phyloP scores from a whole-genome alignment of 805 yeast species.

The Kuraishia molischiana region DNA sequence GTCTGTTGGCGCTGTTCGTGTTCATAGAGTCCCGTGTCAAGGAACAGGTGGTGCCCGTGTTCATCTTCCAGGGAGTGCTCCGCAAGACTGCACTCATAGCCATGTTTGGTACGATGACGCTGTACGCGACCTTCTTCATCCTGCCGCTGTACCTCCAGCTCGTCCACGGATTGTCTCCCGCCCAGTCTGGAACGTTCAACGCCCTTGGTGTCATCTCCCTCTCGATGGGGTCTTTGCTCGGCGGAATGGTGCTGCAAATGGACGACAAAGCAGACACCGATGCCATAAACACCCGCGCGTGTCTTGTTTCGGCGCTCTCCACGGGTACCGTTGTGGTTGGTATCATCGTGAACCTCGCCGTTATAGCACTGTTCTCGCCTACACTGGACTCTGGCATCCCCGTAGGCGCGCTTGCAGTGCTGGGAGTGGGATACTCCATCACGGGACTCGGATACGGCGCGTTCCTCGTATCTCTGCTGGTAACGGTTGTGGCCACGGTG shows the following conservation, averaged over 20 bases:
- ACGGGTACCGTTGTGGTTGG: background rate
- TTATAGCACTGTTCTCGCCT: background rate
- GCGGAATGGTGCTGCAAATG: conserved; percentile 24
- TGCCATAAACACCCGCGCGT: background rate
- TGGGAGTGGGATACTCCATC: conserved; percentile 18
- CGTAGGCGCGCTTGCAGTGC: background rate
- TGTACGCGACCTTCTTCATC: conserved; percentile 24
- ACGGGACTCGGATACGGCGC: conserved; percentile 31
- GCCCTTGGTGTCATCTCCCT: conserved; percentile 28
- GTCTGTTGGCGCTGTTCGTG: conserved; percentile 15
- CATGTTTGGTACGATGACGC: conserved; percentile 25
- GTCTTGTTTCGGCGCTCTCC: conserved; percentile 1
- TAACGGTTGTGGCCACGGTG: conserved; percentile 32
- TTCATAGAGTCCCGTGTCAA: conserved; percentile 22
- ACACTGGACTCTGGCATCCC: background rate
- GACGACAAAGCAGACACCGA: background rate
- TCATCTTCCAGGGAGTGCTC: conserved; percentile 26
- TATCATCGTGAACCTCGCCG: background rate
- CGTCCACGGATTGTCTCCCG: conserved; percentile 27
- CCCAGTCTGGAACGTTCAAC: conserved; percentile 28
- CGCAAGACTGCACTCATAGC: conserved; percentile 26
- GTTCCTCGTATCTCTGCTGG: conserved; percentile 26
- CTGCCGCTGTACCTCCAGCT: conserved; percentile 33
- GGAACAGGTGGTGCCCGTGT: conserved; percentile 30
- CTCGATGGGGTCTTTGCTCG: conserved; percentile 27